These are phyloP conservation scores for Nicotiana otophora DNA, from an alignment of 257 asterid genomes.

Conservation along the genomic window DNA sequence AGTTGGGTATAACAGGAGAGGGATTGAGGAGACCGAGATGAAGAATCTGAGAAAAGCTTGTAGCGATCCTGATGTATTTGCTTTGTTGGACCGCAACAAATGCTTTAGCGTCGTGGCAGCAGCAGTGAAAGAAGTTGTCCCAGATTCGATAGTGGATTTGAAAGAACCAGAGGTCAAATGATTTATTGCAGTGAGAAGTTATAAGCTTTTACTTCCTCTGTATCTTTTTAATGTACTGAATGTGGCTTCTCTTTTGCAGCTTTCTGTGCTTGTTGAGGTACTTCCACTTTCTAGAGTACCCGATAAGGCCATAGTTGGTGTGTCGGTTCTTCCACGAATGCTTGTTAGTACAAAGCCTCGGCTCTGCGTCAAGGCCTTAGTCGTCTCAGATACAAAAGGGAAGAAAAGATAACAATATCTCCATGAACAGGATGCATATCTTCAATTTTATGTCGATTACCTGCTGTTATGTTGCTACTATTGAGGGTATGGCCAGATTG, in stretches of 20 bases:
- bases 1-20: slow-evolving; percentile 51
- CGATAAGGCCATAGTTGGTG: slow-evolving; percentile 31
- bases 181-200: background rate
- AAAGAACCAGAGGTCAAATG: slow-evolving; percentile 38
- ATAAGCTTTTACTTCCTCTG: background rate
- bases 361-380: slow-evolving; percentile 33
- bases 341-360: slow-evolving; percentile 37
- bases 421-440: background rate
- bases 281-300: slow-evolving; percentile 41
- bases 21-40: slow-evolving; percentile 39
- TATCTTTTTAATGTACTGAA: slow-evolving; percentile 7
- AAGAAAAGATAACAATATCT: background rate
- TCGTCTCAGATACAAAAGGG: slow-evolving; percentile 20
- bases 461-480: background rate
- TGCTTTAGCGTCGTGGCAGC: slow-evolving; percentile 42
- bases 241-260: slow-evolving; percentile 18
- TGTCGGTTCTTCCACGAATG: slow-evolving; percentile 38
- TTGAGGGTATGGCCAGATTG: background rate
- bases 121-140: slow-evolving; percentile 33
- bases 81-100: slow-evolving; percentile 35
- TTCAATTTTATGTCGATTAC: background rate
- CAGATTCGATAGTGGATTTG: slow-evolving; percentile 38
- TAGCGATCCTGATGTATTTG: slow-evolving; percentile 9
- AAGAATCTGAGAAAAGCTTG: slow-evolving; percentile 14
- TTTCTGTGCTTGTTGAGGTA: slow-evolving; percentile 38